Percentiles rank a stretch among this genome's conserved stretches.
phyloP scores from a whole-genome alignment of 2,329 filamentous ascomycete species.

The Trichoderma asperellum region DNA sequence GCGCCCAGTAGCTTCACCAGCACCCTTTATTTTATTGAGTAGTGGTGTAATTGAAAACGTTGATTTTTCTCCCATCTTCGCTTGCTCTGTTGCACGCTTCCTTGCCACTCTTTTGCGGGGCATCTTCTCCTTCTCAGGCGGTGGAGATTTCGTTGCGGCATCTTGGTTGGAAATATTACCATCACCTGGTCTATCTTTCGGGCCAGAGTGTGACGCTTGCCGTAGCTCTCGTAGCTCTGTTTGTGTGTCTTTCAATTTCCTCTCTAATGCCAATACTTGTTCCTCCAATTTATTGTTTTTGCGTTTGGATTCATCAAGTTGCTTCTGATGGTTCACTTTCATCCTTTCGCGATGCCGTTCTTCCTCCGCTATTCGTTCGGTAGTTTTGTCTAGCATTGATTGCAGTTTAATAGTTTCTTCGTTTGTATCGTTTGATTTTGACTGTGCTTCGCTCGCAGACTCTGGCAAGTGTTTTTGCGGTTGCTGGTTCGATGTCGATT shows the following conservation, averaged over 20 bases:
- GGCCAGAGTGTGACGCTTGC: slow-evolving; percentile 47
- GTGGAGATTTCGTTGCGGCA: slow-evolving; percentile 53
- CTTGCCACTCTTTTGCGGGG: slow-evolving; percentile 53
- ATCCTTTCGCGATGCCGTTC: slow-evolving; percentile 53
- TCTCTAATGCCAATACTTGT: slow-evolving; percentile 69
- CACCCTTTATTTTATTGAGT: slow-evolving; percentile 71
- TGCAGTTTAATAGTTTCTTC: slow-evolving; percentile 49
- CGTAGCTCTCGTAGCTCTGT: slow-evolving; percentile 70
- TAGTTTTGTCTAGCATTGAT: slow-evolving; percentile 42
- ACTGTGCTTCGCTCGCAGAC: slow-evolving; percentile 72
- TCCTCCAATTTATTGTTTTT: slow-evolving; percentile 69
- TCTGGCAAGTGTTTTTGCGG: slow-evolving; percentile 79
- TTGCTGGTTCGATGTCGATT: slow-evolving; percentile 74
- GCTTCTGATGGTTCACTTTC: slow-evolving; percentile 54
- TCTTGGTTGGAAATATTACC: slow-evolving; percentile 36
- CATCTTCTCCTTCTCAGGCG: slow-evolving; percentile 50
- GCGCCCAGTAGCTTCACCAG: slow-evolving; percentile 35
- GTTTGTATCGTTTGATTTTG: slow-evolving; percentile 39
- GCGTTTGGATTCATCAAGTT: slow-evolving; percentile 62
- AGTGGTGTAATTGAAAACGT: slow-evolving; percentile 94
- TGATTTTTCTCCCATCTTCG: slow-evolving; percentile 77
- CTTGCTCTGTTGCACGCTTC: slow-evolving; percentile 59
- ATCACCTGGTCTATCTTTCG: slow-evolving; percentile 41
- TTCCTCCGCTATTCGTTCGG: slow-evolving; percentile 46
- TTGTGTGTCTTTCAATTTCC: slow-evolving; percentile 70